A percentile compares a stretch with the other conserved stretches of the same genome.
phyloP scores from a whole-genome alignment of 2,329 filamentous ascomycete genomes.

The Xylariaceae sp. region DNA sequence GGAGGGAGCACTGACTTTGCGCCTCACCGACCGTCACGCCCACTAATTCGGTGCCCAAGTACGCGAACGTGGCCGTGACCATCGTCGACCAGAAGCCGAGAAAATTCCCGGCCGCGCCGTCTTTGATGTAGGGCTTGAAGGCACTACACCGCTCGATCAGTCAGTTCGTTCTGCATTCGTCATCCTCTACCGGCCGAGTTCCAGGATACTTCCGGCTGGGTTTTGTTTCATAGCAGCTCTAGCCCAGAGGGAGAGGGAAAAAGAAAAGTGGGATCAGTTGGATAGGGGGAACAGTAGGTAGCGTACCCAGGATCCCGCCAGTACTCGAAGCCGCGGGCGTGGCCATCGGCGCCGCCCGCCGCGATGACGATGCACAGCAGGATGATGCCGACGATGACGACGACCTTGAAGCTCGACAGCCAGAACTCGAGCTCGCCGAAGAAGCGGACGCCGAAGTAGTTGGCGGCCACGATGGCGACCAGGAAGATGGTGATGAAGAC shows the following conservation, averaged over 20 bases:
- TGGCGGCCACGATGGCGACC: constrained; percentile 55
- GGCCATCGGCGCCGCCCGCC: constrained; percentile 55
- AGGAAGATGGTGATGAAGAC: constrained; percentile 72
- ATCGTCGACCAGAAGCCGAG: constrained; percentile 62
- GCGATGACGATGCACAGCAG: constrained; percentile 57
- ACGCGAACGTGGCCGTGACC: constrained; percentile 72
- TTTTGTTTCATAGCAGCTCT: not conserved
- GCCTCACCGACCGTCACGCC: constrained; percentile 74
- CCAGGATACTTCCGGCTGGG: too few relatives aligned
- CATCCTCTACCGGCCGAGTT: too few relatives aligned
- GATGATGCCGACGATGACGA: constrained; percentile 59
- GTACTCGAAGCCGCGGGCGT: constrained; percentile 58
- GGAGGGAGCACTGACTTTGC: too few relatives aligned
- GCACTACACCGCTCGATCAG: too few relatives aligned
- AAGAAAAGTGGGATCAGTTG: too few relatives aligned
- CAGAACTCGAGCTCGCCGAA: constrained; percentile 61
- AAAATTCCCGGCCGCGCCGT: constrained; percentile 44
- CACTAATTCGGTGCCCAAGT: constrained; percentile 68
- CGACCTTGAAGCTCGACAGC: constrained; percentile 58
- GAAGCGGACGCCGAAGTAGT: constrained; percentile 62
- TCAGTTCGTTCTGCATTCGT: too few relatives aligned
- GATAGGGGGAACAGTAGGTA: too few relatives aligned
- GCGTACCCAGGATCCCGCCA: constrained; percentile 52
- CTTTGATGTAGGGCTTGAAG: constrained; percentile 39
- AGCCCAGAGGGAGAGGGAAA: not conserved